A percentile compares a stretch with the other conserved stretches of the same genome.
These are phyloP conservation scores for Collybia nuda DNA, from an alignment of 768 basidiomycete species.

Conservation along the genomic window DNA sequence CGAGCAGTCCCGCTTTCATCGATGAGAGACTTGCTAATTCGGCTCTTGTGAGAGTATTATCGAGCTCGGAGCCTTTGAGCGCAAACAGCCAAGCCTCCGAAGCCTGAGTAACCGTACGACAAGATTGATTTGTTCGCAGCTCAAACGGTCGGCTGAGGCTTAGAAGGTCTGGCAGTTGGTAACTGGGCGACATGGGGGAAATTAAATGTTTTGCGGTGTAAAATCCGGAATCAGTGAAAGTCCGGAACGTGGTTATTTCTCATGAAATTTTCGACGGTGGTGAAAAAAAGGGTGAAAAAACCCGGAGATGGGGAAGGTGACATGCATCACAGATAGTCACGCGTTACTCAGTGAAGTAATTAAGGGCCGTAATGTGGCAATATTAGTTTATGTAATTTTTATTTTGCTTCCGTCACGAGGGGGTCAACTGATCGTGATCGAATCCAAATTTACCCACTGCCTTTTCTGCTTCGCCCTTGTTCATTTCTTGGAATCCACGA, in stretches of 20 bases:
- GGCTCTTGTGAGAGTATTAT: conserved; percentile 18
- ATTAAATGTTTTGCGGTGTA: not conserved
- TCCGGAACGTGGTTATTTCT: too few relatives aligned
- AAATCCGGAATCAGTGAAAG: too few relatives aligned
- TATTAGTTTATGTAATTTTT: conserved; percentile 1
- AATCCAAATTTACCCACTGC: conserved; percentile 9
- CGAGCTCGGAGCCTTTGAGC: conserved; percentile 9
- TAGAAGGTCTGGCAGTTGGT: conserved; percentile 43
- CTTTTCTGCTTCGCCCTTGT: conserved; percentile 1
- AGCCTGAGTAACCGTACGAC: conserved; percentile 27
- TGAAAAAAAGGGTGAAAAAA: not conserved
- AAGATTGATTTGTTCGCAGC: conserved; percentile 39
- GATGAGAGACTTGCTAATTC: conserved; percentile 26
- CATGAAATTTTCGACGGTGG: too few relatives aligned
- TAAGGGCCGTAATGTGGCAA: conserved; percentile 9
- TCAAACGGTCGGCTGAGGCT: conserved; percentile 29
- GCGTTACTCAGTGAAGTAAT: conserved; percentile 13
- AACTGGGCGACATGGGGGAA: conserved; percentile 25
- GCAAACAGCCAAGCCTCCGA: conserved; percentile 31
- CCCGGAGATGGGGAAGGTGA: not conserved
- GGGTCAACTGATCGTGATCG: conserved; percentile 3
- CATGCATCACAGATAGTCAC: conserved; percentile 2
- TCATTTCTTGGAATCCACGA: not conserved
- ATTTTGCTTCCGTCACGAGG: conserved; percentile 17
- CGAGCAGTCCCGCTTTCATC: conserved; percentile 47